These are phyloP conservation scores for Mycena metata DNA, from an alignment of 768 basidiomycete species.

Conservation along the genomic window DNA sequence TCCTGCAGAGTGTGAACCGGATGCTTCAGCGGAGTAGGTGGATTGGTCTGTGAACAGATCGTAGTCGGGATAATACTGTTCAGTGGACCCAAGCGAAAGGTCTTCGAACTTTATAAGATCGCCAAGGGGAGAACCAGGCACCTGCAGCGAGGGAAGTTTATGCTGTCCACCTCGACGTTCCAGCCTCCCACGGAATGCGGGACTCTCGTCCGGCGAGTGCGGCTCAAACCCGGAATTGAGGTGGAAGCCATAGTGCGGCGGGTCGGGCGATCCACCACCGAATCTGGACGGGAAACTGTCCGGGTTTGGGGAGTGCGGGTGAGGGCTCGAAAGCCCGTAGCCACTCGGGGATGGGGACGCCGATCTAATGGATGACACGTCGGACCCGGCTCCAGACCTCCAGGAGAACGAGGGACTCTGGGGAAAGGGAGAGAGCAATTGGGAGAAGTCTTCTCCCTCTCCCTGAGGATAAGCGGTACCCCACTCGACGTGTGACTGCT, in stretches of 20 bases:
- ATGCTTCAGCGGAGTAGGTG: not conserved
- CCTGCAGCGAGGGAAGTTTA: not conserved
- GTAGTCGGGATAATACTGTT: not conserved
- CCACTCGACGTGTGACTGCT: not conserved
- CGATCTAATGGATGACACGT: slow-evolving; percentile 10
- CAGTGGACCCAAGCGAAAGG: not conserved
- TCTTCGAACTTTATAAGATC: not conserved
- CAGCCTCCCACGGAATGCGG: not conserved
- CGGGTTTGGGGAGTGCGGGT: not conserved
- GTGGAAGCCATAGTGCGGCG: not conserved
- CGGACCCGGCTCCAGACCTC: not conserved
- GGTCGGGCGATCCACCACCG: slow-evolving; percentile 5
- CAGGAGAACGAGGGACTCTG: not conserved
- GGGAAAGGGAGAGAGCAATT: not conserved
- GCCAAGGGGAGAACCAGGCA: not conserved
- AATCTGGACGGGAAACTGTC: not conserved
- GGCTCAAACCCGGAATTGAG: not conserved
- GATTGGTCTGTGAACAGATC: not conserved
- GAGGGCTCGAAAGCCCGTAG: not conserved
- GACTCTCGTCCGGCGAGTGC: not conserved
- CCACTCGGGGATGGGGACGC: not conserved
- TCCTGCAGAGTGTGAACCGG: not conserved
- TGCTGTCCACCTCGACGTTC: not conserved
- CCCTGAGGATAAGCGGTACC: no score
- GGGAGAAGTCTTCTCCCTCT: not conserved